Evolutionary conservation across 163 green algal genomes (phyloP).

Genomic region (Prototheca wickerhamii): DNA sequence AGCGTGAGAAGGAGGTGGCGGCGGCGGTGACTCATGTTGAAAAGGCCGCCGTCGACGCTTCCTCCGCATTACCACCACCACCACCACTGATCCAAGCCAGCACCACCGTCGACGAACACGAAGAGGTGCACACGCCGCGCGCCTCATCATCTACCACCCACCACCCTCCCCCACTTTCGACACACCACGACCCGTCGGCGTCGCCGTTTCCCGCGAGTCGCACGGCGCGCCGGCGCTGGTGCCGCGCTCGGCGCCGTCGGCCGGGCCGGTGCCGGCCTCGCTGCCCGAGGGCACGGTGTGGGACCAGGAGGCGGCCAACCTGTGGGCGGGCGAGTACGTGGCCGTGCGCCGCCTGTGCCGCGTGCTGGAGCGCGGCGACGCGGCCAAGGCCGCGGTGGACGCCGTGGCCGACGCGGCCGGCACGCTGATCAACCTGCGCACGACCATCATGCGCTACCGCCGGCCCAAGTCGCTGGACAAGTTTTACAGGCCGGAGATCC

Average conservation of each 20-base stretch:
- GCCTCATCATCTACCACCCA: too few species aligned
- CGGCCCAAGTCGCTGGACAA: slow-evolving; percentile 23
- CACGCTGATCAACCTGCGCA: slow-evolving; percentile 60
- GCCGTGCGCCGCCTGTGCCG: slow-evolving; percentile 55
- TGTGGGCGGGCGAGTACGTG: slow-evolving; percentile 40
- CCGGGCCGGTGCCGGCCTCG: slow-evolving; percentile 62
- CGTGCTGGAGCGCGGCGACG: slow-evolving; percentile 67
- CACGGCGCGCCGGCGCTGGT: too few species aligned
- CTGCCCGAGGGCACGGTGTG: not conserved
- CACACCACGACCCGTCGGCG: too few species aligned
- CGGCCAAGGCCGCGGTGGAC: slow-evolving; percentile 71
- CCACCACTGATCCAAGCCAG: too few species aligned
- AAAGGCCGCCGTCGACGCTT: too few species aligned
- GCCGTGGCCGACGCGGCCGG: slow-evolving; percentile 43
- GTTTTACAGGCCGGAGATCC: not conserved
- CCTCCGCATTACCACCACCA: too few species aligned
- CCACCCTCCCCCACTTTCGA: too few species aligned
- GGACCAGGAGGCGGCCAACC: slow-evolving; percentile 2
- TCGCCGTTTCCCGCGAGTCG: too few species aligned
- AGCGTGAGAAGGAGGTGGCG: too few species aligned
- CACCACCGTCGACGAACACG: too few species aligned
- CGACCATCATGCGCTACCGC: slow-evolving; percentile 68
- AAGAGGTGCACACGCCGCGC: too few species aligned
- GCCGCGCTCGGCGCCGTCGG: slow-evolving; percentile 73
- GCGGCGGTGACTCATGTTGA: too few species aligned